Evolutionary conservation across 1,139 yeast species (phyloP).

Genomic region (Taiozyma sp.): DNA sequence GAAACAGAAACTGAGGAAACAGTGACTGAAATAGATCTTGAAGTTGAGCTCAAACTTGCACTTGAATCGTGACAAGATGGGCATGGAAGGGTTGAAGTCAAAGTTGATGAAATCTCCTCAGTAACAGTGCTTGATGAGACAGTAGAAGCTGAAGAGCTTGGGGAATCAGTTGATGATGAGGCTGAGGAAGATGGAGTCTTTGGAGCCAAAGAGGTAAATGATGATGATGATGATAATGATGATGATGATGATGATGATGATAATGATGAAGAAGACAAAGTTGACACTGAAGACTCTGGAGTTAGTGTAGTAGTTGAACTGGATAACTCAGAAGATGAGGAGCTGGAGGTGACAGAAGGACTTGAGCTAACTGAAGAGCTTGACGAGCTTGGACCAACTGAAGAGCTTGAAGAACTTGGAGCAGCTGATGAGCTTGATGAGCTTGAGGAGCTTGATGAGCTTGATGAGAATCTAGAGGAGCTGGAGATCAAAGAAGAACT

Average conservation of each 20-base stretch:
- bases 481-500: not conserved
- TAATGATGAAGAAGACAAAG: not conserved
- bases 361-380: not conserved
- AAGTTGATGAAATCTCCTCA: not conserved
- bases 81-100: not conserved
- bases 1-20: not conserved
- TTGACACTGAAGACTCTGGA: no score
- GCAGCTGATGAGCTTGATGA: slow-evolving; percentile 1
- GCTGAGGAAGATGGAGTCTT: not conserved
- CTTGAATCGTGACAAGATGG: not conserved
- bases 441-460: not conserved
- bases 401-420: not conserved
- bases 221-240: not conserved
- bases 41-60: not conserved
- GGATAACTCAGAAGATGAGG: not conserved
- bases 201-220: not conserved
- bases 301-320: not conserved
- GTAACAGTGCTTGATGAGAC: not conserved
- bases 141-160: not conserved
- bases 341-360: not conserved
- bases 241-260: not conserved
- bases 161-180: not conserved
- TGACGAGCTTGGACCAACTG: not conserved
- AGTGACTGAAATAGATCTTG: not conserved
- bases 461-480: not conserved